Conservation (phyloP, 2,329 filamentous ascomycete species). For the Clarireedia sp. region DNA sequence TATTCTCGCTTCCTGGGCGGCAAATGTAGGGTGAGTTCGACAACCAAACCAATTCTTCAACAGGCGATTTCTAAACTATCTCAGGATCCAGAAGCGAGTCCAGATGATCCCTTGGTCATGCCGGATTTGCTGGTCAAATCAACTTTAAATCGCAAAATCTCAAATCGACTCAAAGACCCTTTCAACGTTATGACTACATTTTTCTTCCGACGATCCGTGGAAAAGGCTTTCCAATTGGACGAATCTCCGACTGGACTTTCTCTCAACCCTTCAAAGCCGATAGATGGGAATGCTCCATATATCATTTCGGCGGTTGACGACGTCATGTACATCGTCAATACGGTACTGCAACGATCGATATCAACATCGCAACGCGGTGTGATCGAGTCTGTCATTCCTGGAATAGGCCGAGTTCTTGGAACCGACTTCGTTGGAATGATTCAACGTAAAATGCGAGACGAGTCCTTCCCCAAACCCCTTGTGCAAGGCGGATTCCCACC, state of each 20-base stretch:
- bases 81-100: constrained; percentile 45
- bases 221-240: constrained; percentile 95
- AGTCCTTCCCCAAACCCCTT: constrained; percentile 76
- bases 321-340: constrained; percentile 98
- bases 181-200: constrained; percentile 94
- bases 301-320: constrained; percentile 96
- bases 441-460: constrained; percentile 94
- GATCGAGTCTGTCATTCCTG: constrained; percentile 69
- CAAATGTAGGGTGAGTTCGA: constrained; percentile 65
- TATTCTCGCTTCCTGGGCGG: constrained; percentile 83
- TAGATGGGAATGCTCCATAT: constrained; percentile 74
- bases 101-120: constrained; percentile 51
- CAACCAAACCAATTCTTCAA: constrained; percentile 14
- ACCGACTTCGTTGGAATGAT: constrained; percentile 95
- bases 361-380: constrained; percentile 78
- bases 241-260: constrained; percentile 76
- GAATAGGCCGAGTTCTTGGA: constrained; percentile 70
- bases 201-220: constrained; percentile 91
- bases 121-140: constrained; percentile 73
- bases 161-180: constrained; percentile 63
- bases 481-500: constrained; percentile 77
- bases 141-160: constrained; percentile 71
- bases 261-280: constrained; percentile 61
- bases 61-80: constrained; percentile 27
- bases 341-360: constrained; percentile 77